Percentiles rank a stretch among this genome's conserved stretches.
These are phyloP conservation scores for Malassezia brasiliensis DNA, from an alignment of 1,284 basidiomycete species.

Conservation along the genomic window DNA sequence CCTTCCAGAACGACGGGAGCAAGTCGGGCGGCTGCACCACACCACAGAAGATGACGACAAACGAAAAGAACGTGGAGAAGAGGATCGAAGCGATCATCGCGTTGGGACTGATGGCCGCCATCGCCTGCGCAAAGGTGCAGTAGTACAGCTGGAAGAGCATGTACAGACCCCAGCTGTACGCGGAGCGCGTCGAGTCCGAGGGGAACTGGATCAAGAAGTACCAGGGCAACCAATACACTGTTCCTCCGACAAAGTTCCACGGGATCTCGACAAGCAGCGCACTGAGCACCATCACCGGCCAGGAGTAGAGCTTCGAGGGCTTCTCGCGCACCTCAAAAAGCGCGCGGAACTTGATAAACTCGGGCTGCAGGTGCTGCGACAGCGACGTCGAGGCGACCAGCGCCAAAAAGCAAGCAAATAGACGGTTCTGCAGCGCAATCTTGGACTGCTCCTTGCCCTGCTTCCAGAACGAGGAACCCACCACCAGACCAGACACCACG, in stretches of 20 bases:
- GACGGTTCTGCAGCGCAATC: slow-evolving; percentile 60
- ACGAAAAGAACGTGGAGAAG: slow-evolving; percentile 42
- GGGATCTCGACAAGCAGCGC: slow-evolving; percentile 36
- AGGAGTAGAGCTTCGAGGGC: slow-evolving; percentile 69
- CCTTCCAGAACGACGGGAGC: slow-evolving; percentile 31
- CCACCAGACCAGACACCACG: slow-evolving; percentile 54
- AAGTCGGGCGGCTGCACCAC: slow-evolving; percentile 35
- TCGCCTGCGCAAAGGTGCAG: slow-evolving; percentile 36
- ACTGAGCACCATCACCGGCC: slow-evolving; percentile 51
- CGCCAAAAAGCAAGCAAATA: slow-evolving; percentile 56
- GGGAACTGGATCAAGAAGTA: slow-evolving; percentile 37
- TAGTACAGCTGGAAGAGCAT: slow-evolving; percentile 33
- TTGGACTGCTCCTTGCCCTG: slow-evolving; percentile 22
- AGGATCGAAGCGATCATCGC: slow-evolving; percentile 40
- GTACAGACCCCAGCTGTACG: slow-evolving; percentile 36
- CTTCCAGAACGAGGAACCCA: slow-evolving; percentile 50
- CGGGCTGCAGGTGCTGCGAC: slow-evolving; percentile 47
- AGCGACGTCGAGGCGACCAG: slow-evolving; percentile 37
- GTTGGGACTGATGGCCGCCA: slow-evolving; percentile 37
- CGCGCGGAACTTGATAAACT: slow-evolving; percentile 53
- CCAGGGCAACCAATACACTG: slow-evolving; percentile 42
- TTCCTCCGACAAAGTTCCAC: slow-evolving; percentile 37
- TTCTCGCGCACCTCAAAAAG: slow-evolving; percentile 67
- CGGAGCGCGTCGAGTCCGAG: slow-evolving; percentile 23
- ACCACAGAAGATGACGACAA: slow-evolving; percentile 48